Percentiles rank a stretch among this genome's conserved stretches.
Conservation (phyloP, 169 alveolate genomes). For the Eimeria maxima region DNA sequence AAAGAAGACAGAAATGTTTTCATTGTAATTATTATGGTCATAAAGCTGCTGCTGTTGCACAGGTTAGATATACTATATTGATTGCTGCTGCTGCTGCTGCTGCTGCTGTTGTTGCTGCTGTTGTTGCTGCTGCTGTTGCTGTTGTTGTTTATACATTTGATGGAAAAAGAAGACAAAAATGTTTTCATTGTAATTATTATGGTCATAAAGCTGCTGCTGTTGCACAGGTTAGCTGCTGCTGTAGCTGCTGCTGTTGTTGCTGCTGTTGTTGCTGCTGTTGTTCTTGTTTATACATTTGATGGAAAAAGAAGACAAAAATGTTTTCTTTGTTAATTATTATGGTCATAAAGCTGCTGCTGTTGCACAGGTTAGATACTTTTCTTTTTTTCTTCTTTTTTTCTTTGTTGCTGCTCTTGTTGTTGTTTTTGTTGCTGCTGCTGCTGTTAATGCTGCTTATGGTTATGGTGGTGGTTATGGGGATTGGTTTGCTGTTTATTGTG, state of each 20-base stretch:
- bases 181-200: constrained; percentile 13
- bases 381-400: not conserved
- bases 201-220: not conserved
- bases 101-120: no score
- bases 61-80: no score
- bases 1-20: constrained; percentile 26
- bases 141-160: not conserved
- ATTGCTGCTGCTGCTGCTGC: no score
- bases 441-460: no score
- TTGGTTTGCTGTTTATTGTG: not conserved
- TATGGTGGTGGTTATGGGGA: no score
- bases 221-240: constrained; percentile 21
- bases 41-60: not conserved
- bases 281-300: no score
- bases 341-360: not conserved
- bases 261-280: not conserved
- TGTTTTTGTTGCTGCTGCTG: not conserved
- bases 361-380: no score
- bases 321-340: not conserved
- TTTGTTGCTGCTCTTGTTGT: not conserved
- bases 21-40: constrained; percentile 4
- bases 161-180: constrained; percentile 14
- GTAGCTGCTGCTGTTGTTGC: not conserved
- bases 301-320: no score
- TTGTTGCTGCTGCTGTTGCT: no score